Evolutionary conservation across 495 filamentous ascomycete genomes (phyloP), one percentile per base, ranked within the genome.

Genomic region (Hyaloscypha hepaticicola): DNA sequence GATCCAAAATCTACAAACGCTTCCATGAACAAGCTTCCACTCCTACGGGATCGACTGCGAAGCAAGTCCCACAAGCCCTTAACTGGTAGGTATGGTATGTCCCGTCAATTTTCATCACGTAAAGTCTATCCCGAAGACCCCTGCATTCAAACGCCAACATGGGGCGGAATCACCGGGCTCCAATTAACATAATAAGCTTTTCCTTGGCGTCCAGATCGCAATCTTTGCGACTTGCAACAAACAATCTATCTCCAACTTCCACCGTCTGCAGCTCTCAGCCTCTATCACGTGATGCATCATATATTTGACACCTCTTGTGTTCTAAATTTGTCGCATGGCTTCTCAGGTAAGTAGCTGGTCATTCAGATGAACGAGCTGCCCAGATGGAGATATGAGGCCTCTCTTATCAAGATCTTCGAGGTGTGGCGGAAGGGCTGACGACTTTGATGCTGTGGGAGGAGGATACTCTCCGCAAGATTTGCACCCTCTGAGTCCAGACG

Each of bases 191-290:
- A 45, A 45, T 16, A 45, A 19, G 38, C 14, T 45, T 45, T 45
- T 16, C 19, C 38, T 45, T 45, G 38, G 50, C 56, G 56, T 58
- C 24, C 31, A 58, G 56, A 58, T 58, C 56, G 31, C 38, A 33
- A 58, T 31, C 33, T 58, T 38, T 58, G 5, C 56, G 56, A 58
- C 14, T 6, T 58, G 56, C 56, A 58, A 58, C 56, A 38, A 58
- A 22, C 12, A 33, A 58, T 58, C 56, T 38, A 33, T 58, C 27
- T 31, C 1, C 31, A 33, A 7, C 21, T 4, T 14, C 1, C 31
- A 33, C 1, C 21, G 4, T 14, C 31, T 21, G 1, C 56, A 16
- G 14, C 12, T 21, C 14, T 34, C n/a, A 2, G 8, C 3, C 50
- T 12, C 21, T 8, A 25, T 53, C 22, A 53, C 26, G 22, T 24